Evolutionary conservation across 2,329 filamentous ascomycete genomes (phyloP).

Genomic region (Plectosphaerella cucumerina): DNA sequence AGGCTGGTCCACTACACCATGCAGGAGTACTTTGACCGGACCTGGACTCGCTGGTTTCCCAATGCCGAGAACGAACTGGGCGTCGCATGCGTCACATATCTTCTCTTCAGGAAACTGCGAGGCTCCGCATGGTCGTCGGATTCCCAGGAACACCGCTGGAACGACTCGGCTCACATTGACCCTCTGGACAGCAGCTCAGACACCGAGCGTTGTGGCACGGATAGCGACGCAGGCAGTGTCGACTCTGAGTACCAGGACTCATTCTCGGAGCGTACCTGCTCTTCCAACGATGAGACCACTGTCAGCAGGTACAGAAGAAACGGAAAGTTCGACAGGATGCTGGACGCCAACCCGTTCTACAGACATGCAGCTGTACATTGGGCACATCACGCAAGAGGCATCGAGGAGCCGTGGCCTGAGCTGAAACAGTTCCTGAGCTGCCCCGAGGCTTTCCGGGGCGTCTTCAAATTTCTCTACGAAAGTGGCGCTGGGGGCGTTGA

Average conservation of each 20-base stretch:
- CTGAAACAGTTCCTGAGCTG: constrained; percentile 11
- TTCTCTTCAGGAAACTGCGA: constrained; percentile 18
- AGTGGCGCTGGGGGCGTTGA: background rate
- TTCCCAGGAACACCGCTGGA: background rate
- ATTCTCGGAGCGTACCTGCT: too few relatives aligned
- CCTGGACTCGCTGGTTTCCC: background rate
- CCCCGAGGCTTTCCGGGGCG: constrained; percentile 1
- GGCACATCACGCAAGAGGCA: constrained; percentile 22
- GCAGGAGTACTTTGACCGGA: constrained; percentile 31
- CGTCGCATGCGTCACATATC: constrained; percentile 18
- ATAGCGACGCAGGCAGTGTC: too few relatives aligned
- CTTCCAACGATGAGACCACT: too few relatives aligned
- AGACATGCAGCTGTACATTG: constrained; percentile 23
- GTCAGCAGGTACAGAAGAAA: constrained; percentile 3
- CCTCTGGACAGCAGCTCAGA: too few relatives aligned
- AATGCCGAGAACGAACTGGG: background rate
- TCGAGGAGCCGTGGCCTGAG: background rate
- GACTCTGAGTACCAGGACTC: too few relatives aligned
- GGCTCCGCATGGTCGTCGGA: constrained; percentile 9
- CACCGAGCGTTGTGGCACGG: too few relatives aligned
- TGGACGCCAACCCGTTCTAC: constrained; percentile 17
- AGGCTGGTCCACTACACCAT: constrained; percentile 36
- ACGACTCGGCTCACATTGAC: background rate
- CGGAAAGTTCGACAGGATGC: constrained; percentile 13
- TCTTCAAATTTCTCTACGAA: constrained; percentile 8